These are phyloP conservation scores for Colletotrichum tropicicola DNA, from an alignment of 2,329 filamentous ascomycete genomes.

Conservation along the genomic window DNA sequence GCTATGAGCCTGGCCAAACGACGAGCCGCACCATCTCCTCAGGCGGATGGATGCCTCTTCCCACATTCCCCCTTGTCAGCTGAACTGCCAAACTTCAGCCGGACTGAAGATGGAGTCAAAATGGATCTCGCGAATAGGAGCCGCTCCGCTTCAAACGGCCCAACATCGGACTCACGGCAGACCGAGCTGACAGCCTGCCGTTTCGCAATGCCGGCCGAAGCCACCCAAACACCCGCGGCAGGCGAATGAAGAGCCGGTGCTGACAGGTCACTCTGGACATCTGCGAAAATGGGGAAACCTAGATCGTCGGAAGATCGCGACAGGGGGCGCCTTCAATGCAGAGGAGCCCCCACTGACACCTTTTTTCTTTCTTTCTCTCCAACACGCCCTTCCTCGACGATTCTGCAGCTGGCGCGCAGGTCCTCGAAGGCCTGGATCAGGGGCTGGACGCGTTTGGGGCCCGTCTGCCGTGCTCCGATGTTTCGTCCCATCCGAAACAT, in stretches of 20 bases:
- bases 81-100: neutral
- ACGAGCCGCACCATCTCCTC: conserved; percentile 9
- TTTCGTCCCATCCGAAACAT: conserved; percentile 33
- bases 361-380: neutral
- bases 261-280: neutral
- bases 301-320: conserved; percentile 27
- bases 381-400: neutral
- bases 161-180: neutral
- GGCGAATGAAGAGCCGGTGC: conserved; percentile 15
- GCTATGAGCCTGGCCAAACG: neutral
- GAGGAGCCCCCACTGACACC: neutral
- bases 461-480: conserved; percentile 15
- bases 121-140: conserved; percentile 8
- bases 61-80: neutral
- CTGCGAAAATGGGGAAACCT: conserved; percentile 29
- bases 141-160: conserved; percentile 5
- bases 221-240: neutral
- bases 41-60: neutral
- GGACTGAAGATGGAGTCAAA: neutral
- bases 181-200: conserved; percentile 8
- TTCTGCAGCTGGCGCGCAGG: conserved; percentile 4
- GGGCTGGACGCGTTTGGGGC: conserved; percentile 6
- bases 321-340: neutral
- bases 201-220: conserved; percentile 17
- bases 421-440: neutral